Percentiles rank a stretch among this genome's conserved stretches.
Conservation (phyloP, 345 rosid species). For the Sisymbrium altissimum region DNA sequence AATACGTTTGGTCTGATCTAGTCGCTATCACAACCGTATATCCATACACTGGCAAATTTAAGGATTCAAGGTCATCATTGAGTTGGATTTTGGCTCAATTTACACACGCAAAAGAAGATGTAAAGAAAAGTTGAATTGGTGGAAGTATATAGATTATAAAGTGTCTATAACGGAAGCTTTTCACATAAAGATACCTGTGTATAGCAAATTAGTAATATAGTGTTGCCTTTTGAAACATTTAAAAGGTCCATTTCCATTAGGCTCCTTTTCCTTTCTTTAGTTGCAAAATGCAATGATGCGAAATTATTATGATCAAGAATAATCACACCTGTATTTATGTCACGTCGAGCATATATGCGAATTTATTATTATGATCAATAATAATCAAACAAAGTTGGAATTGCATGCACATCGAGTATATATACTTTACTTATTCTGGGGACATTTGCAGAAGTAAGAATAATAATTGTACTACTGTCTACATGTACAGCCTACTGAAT, state of each 20-base stretch:
- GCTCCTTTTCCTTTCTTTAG: background rate
- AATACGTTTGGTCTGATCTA: background rate
- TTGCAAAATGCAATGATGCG: slow-evolving; percentile 2
- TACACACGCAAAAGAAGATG: background rate
- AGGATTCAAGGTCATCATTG: background rate
- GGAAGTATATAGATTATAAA: background rate
- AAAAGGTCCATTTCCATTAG: background rate
- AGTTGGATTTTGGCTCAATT: background rate
- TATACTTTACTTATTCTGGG: background rate
- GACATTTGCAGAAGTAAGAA: too few species aligned
- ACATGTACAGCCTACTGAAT: too few species aligned
- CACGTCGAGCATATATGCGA: background rate
- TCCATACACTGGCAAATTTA: background rate
- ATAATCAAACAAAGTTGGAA: background rate
- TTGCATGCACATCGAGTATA: background rate
- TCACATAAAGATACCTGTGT: background rate
- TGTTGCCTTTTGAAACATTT: background rate
- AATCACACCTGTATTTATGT: background rate
- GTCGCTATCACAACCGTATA: background rate
- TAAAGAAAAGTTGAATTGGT: background rate
- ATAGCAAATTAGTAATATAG: background rate
- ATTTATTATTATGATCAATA: background rate
- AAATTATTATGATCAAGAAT: background rate
- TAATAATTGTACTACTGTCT: too few species aligned
- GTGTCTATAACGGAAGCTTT: background rate